Conservation (phyloP, 805 yeast species). For the Nakazawaea wyomingensis region DNA sequence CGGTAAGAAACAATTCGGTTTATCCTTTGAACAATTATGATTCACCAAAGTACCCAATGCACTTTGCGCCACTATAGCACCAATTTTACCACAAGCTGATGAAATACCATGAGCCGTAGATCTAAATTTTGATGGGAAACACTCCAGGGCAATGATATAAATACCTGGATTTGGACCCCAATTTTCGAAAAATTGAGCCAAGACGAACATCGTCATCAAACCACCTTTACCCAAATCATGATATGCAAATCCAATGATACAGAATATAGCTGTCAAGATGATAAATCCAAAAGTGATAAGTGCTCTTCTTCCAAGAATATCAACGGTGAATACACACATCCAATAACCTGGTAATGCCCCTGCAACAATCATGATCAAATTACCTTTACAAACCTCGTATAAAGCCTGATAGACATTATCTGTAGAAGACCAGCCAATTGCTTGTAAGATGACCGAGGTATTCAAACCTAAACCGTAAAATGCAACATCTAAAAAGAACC, state of each 20-base stretch:
- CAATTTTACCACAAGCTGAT: conserved; percentile 61
- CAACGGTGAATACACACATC: conserved; percentile 49
- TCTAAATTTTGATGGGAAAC: conserved; percentile 61
- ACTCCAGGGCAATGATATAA: conserved; percentile 59
- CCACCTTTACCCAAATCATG: conserved; percentile 40
- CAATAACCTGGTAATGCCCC: conserved; percentile 64
- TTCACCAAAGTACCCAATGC: conserved; percentile 68
- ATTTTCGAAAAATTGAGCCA: conserved; percentile 60
- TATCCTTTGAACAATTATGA: conserved; percentile 57
- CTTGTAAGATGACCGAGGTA: conserved; percentile 63
- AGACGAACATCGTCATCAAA: conserved; percentile 51
- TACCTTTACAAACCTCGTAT: conserved; percentile 44
- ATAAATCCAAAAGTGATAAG: conserved; percentile 53
- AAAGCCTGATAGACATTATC: conserved; percentile 35
- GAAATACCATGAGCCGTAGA: conserved; percentile 64
- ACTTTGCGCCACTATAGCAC: conserved; percentile 64
- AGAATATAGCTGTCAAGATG: conserved; percentile 49
- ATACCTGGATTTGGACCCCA: conserved; percentile 65
- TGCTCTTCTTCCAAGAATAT: conserved; percentile 52
- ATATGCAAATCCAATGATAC: conserved; percentile 56
- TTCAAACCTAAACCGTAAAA: conserved; percentile 74
- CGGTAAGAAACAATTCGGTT: conserved; percentile 65
- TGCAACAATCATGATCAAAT: conserved; percentile 53
- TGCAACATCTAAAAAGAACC: conserved; percentile 81
- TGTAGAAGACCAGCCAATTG: conserved; percentile 69